Conservation (phyloP, 495 filamentous ascomycete species). For the Parathielavia appendiculata region DNA sequence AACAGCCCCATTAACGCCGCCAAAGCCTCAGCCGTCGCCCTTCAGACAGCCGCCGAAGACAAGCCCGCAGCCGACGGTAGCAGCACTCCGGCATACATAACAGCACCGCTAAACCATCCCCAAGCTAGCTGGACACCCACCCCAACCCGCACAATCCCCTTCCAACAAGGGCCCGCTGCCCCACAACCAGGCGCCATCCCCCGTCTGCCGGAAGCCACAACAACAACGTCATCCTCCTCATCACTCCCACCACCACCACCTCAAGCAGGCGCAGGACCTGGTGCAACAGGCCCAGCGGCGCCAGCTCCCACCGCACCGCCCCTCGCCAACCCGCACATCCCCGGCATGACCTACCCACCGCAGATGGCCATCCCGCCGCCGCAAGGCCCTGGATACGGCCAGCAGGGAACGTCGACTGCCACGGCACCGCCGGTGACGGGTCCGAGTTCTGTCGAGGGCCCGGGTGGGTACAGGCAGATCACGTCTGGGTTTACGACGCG, state of each 20-base stretch:
- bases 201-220: conserved; percentile 18
- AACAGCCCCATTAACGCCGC: conserved; percentile 54
- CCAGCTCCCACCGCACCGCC: conserved; percentile 29
- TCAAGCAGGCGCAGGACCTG: background rate
- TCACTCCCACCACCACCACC: background rate
- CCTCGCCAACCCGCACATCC: conserved; percentile 51
- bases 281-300: background rate
- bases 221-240: background rate
- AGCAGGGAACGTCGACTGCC: conserved; percentile 35
- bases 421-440: background rate
- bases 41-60: conserved; percentile 41
- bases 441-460: background rate
- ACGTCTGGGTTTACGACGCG: background rate
- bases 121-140: conserved; percentile 27
- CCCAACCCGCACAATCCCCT: conserved; percentile 27
- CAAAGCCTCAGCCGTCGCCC: conserved; percentile 47
- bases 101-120: conserved; percentile 28
- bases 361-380: conserved; percentile 42
- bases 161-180: conserved; percentile 42
- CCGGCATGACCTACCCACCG: conserved; percentile 34
- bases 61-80: conserved; percentile 39
- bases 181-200: conserved; percentile 54
- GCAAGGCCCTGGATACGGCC: conserved; percentile 26
- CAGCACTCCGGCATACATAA: conserved; percentile 45
- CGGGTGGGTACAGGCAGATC: background rate